Evolutionary conservation across 2,329 filamentous ascomycete species (phyloP).

Genomic region (Whalleya microplaca): DNA sequence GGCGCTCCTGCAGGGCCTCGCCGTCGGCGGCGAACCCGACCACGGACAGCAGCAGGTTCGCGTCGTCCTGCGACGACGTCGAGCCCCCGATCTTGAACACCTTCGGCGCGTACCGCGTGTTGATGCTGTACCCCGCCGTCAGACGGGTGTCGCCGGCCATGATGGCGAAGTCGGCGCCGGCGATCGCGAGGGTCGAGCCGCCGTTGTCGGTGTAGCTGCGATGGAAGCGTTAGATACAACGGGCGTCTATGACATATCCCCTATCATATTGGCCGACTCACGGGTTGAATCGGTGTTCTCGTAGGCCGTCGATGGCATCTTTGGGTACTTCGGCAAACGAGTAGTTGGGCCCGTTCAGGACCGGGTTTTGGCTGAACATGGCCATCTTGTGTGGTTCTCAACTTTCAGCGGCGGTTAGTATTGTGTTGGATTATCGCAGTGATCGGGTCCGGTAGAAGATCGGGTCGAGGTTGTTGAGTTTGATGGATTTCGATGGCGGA

Average conservation of each 20-base stretch:
- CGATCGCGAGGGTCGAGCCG: conserved; percentile 93
- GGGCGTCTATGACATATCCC: neutral
- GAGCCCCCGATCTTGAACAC: conserved; percentile 97
- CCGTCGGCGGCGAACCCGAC: conserved; percentile 97
- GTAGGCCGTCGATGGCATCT: conserved; percentile 56
- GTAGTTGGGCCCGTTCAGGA: conserved; percentile 72
- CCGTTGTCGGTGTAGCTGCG: conserved; percentile 95
- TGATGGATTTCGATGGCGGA: conserved; percentile 15
- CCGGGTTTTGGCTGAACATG: conserved; percentile 72
- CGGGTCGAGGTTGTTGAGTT: conserved; percentile 7
- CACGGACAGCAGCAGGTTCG: conserved; percentile 87
- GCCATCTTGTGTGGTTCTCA: conserved; percentile 52
- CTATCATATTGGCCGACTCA: conserved; percentile 49
- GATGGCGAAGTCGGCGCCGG: conserved; percentile 92
- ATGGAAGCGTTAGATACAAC: conserved; percentile 10
- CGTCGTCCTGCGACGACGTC: conserved; percentile 80
- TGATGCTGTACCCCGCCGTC: conserved; percentile 98
- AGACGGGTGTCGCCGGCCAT: conserved; percentile 96
- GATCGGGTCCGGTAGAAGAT: conserved; percentile 11
- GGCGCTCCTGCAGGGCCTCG: conserved; percentile 87
- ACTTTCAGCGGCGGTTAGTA: conserved; percentile 5
- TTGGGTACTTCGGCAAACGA: conserved; percentile 66
- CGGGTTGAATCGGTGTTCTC: conserved; percentile 91
- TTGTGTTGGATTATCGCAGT: conserved; percentile 1
- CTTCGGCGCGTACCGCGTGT: conserved; percentile 93